Conservation (phyloP, 1,284 basidiomycete genomes). For the Inonotus hispidus region DNA sequence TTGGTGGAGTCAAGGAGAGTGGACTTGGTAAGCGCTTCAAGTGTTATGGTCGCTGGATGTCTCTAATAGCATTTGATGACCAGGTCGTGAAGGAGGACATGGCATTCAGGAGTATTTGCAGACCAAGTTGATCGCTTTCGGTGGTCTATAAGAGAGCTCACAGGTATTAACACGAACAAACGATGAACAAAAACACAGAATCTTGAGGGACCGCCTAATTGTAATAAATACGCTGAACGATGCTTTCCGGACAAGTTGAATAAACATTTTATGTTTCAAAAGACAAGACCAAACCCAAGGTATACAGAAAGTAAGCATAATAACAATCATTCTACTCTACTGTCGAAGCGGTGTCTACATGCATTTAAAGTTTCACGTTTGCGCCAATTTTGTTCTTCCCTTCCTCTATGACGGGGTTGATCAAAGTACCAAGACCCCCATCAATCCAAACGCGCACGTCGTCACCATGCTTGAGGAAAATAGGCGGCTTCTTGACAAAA, state of each 20-base stretch:
- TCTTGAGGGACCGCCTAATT: background rate
- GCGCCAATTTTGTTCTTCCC: constrained; percentile 21
- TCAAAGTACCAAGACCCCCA: constrained; percentile 64
- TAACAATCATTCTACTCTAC: background rate
- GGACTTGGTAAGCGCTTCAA: constrained; percentile 54
- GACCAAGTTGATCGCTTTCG: constrained; percentile 75
- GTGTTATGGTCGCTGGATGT: background rate
- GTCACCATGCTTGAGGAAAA: constrained; percentile 76
- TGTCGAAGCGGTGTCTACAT: background rate
- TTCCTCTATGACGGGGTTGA: constrained; percentile 72
- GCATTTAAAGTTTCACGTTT: constrained; percentile 32
- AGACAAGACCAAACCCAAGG: background rate
- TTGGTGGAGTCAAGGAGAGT: constrained; percentile 90
- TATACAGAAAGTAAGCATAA: background rate
- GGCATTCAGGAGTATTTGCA: constrained; percentile 85
- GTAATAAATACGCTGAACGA: background rate
- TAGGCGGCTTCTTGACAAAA: constrained; percentile 62
- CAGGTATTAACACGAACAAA: background rate
- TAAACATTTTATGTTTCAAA: background rate
- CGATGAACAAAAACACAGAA: background rate
- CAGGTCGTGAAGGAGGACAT: constrained; percentile 70
- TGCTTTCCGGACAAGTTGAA: background rate
- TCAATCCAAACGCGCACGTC: constrained; percentile 62
- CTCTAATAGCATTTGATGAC: background rate
- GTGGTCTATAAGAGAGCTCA: constrained; percentile 40